Base-by-base conservation (phyloP, 2,329 filamentous ascomycete genomes). In the Calonectria pseudoturangicola region DNA sequence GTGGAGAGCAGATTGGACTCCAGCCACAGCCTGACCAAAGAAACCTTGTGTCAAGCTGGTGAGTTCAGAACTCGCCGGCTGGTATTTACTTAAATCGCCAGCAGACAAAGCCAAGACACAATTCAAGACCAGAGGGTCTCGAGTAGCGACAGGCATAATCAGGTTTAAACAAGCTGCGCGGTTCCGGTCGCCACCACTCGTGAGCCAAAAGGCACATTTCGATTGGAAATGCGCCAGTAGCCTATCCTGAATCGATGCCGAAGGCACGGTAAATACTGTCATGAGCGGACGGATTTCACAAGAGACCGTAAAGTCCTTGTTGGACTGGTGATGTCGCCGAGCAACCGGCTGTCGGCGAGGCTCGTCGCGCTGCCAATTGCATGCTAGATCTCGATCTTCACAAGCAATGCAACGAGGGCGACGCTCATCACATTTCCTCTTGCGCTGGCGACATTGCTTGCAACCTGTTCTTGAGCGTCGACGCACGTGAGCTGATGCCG, bases 371-470 rank as follows among this genome's bases (percentile, higher is more conserved):
- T 50, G 47, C 47, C 47, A 50, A 25, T 25, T 50, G 47, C 47
- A 50, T 50, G 15, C 4, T 13, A 50, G 25, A 21, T 25, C 25
- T 10, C 47, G 15, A 4, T 50, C n/a, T 25, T n/a, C 47, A 27
- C 47, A 50, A 18, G 16, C 8, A n/a, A 25, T 27, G 47, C 47
- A 50, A 5, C n/a, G 25, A 10, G 47, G 47, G n/a, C 21, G 47
- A 5, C 47, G 47, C 47, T 50, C 47, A 50, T 50, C 47, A 50
- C 47, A 50, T 50, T 50, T 50, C 25, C 47, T 50, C n/a, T 50
- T 50, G 9, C 47, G 47, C 47, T 50, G 47, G 12, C 47, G 47
- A 25, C 47, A 50, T 12, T 50, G 47, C n/a, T 27, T n/a, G n/a
- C 47, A 50, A 21, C 47, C 47, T 9, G 47, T 15, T 43, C 63